A percentile compares a stretch with the other conserved stretches of the same genome.
These are phyloP conservation scores for Fusarium verrucosum DNA, from an alignment of 2,329 filamentous ascomycete genomes.

Conservation along the genomic window DNA sequence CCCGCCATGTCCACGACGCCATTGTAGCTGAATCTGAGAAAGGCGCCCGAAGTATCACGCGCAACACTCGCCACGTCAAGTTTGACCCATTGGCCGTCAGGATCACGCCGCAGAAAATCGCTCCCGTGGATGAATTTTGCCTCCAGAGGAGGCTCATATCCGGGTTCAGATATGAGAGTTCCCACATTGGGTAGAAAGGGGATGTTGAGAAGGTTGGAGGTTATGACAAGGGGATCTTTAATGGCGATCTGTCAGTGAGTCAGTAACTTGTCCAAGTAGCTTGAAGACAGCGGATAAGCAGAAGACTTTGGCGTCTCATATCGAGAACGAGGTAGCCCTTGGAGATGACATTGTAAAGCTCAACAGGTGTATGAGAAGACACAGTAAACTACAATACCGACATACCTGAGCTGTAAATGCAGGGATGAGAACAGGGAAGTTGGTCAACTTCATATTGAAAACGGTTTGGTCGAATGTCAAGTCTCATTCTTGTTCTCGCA, in stretches of 20 bases:
- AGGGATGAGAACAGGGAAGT: conserved; percentile 51
- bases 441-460: conserved; percentile 45
- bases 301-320: too few relatives aligned
- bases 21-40: conserved; percentile 52
- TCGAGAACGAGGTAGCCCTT: too few relatives aligned
- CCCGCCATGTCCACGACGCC: conserved; percentile 50
- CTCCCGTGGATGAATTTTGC: conserved; percentile 52
- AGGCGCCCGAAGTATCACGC: conserved; percentile 45
- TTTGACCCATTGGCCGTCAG: conserved; percentile 49
- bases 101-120: conserved; percentile 54
- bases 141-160: conserved; percentile 49
- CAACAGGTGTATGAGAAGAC: not conserved
- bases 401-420: conserved; percentile 52
- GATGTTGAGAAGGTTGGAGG: conserved; percentile 48
- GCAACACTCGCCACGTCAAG: conserved; percentile 52
- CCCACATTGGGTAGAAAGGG: conserved; percentile 46
- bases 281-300: not conserved
- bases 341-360: not conserved
- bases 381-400: not conserved
- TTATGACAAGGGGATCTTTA: conserved; percentile 47
- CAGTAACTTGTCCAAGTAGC: not conserved
- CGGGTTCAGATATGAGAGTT: conserved; percentile 49
- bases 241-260: conserved; percentile 46
- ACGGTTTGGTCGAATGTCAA: not conserved
- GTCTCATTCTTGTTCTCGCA: conserved; percentile 19